Base-by-base conservation (phyloP, 805 yeast genomes). In the Millerago galiae region DNA sequence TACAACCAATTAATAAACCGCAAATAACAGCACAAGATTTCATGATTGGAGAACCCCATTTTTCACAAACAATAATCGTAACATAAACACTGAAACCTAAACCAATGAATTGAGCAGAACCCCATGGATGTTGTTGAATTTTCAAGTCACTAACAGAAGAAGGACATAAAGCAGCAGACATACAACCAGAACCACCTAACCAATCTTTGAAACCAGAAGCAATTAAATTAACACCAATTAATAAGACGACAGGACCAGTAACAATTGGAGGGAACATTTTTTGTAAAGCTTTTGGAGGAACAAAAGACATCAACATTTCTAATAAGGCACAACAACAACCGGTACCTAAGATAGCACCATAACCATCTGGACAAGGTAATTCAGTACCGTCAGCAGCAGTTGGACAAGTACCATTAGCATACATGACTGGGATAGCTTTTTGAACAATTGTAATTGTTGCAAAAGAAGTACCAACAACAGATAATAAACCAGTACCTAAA, bases 11-110 rank as follows among this genome's bases (percentile, higher is more conserved):
- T 24, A 90, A 65, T 45, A 89, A 68, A 30, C 96, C 96, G 32
- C 81, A 66, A 52, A 89, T 84, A 40, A 89, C 95, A 2, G 96
- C 93, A 73, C 96, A 88, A 2, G 95, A 84, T 59, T 84, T 87
- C 93, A 89, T 84, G 56, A 89, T 83, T 42, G 97, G 97, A 16
- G 96, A 79, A 24, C 97, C 97, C 74, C 83, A 89, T 59, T 79
- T 78, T 62, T 90, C 96, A 55, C 83, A 75, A 27, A 87, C 42
- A 43, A 89, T 72, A 55, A 90, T 87, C 6, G 86, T 68, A 24
- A 77, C 72, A 56, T 76, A 85, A 10, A 88, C 96, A 29, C 82
- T 65, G 71, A 89, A 88, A 4, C 96, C 96, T 27, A 89, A 71
- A 37, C 96, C 97, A 51, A 90, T 65, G 56, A 82, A 89, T 56